Percentiles rank a stretch among this genome's conserved stretches.
Conservation (phyloP, 352 stramenopile genomes). For the Phytophthora cactorum region DNA sequence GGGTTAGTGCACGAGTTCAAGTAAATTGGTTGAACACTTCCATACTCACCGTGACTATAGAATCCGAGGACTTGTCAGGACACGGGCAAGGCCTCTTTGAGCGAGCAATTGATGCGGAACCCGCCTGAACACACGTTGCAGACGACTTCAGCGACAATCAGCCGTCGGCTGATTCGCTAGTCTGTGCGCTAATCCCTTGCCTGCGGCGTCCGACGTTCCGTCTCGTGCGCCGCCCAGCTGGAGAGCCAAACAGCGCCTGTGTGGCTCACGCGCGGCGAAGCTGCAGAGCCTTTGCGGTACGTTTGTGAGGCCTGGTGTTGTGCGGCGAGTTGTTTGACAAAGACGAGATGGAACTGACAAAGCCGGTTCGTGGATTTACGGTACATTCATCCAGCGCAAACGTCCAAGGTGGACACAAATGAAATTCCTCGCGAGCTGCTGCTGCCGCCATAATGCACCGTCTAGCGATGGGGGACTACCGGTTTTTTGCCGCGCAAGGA, state of each 20-base stretch:
- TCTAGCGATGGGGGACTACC: constrained; percentile 4
- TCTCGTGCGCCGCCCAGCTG: constrained; percentile 29
- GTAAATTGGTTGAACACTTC: constrained; percentile 20
- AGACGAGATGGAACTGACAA: constrained; percentile 6
- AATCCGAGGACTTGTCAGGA: background rate
- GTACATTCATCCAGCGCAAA: constrained; percentile 11
- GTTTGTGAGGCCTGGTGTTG: constrained; percentile 8
- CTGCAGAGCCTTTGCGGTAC: constrained; percentile 28
- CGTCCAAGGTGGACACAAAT: constrained; percentile 34
- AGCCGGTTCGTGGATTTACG: constrained; percentile 16
- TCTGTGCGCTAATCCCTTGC: constrained; percentile 1
- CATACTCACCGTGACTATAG: constrained; percentile 2
- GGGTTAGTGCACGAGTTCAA: constrained; percentile 15
- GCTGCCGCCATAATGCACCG: background rate
- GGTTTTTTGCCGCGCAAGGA: background rate
- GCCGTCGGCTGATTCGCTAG: constrained; percentile 17
- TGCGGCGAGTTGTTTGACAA: constrained; percentile 21
- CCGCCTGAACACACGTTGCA: background rate
- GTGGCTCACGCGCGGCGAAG: constrained; percentile 23
- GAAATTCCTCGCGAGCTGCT: constrained; percentile 27
- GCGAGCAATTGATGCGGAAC: background rate
- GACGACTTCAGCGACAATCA: background rate
- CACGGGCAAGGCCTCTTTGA: background rate
- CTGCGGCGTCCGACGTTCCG: background rate
- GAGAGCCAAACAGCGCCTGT: constrained; percentile 10